A percentile compares a stretch with the other conserved stretches of the same genome.
phyloP scores from a whole-genome alignment of 2,329 filamentous ascomycete genomes.

The Thielaviopsis punctulata region DNA sequence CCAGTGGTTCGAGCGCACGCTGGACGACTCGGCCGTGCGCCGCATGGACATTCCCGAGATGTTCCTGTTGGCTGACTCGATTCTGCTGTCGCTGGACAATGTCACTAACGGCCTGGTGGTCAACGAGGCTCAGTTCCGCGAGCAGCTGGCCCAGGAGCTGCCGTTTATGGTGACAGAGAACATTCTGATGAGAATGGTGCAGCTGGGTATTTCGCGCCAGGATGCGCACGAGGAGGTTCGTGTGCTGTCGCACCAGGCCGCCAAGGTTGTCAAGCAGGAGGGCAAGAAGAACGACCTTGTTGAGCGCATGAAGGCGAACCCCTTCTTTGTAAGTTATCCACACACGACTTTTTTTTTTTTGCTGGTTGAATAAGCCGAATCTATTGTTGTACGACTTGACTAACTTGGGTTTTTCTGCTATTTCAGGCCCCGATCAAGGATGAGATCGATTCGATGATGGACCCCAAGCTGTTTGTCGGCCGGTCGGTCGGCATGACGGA shows the following conservation, averaged over 20 bases:
- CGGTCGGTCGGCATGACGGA: constrained; percentile 30
- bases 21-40: constrained; percentile 58
- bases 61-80: constrained; percentile 51
- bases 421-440: constrained; percentile 38
- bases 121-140: constrained; percentile 56
- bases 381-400: not conserved
- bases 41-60: constrained; percentile 46
- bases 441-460: constrained; percentile 51
- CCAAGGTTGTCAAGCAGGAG: constrained; percentile 36
- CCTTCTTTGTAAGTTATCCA: constrained; percentile 43
- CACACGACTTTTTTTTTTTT: not conserved
- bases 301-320: constrained; percentile 51
- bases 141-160: constrained; percentile 54
- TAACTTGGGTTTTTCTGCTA: not conserved
- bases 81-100: constrained; percentile 51
- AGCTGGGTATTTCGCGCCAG: constrained; percentile 54
- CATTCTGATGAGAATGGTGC: constrained; percentile 64
- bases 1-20: constrained; percentile 41
- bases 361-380: not conserved
- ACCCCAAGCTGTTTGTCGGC: constrained; percentile 36
- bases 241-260: constrained; percentile 63
- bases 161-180: constrained; percentile 62
- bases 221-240: constrained; percentile 78
- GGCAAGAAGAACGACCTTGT: constrained; percentile 56
- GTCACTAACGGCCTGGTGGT: constrained; percentile 54